phyloP scores from a whole-genome alignment of 345 rosid genomes.

The Stellera chamaejasme region DNA sequence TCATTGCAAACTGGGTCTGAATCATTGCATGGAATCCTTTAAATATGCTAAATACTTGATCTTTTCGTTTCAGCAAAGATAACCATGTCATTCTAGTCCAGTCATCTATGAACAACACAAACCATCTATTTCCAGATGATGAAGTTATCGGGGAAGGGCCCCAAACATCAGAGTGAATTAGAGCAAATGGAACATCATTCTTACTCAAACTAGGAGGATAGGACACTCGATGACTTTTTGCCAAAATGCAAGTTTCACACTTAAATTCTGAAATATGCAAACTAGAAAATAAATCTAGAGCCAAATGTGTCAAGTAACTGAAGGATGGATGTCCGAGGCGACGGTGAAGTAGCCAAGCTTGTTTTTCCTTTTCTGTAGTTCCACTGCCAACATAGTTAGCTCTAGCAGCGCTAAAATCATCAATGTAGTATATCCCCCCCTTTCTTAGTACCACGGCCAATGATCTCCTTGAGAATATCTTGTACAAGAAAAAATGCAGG shows the following conservation, averaged over 20 bases:
- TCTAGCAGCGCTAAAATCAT: background rate
- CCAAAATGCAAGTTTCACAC: slow-evolving; percentile 9
- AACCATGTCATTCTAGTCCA: slow-evolving; percentile 10
- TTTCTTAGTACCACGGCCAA: background rate
- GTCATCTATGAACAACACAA: background rate
- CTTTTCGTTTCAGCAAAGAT: background rate
- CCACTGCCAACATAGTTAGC: background rate
- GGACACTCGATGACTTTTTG: slow-evolving; percentile 11
- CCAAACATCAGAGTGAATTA: slow-evolving; percentile 1
- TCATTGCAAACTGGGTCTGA: no score
- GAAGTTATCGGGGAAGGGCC: background rate
- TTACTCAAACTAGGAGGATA: slow-evolving; percentile 8
- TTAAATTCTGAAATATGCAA: background rate
- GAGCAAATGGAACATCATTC: background rate
- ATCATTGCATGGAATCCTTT: background rate
- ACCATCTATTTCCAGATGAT: background rate
- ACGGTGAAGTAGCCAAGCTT: slow-evolving; percentile 12
- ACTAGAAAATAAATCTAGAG: slow-evolving; percentile 3
- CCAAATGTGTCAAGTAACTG: slow-evolving; percentile 3
- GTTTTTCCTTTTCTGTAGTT: background rate
- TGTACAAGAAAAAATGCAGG: no score
- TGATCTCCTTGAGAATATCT: no score
- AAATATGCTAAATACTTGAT: background rate
- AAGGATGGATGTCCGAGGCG: slow-evolving; percentile 11
- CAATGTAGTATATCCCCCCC: background rate